Percentiles rank a stretch among this genome's conserved stretches.
phyloP scores from a whole-genome alignment of 1,284 basidiomycete species.

The Ceratobasidium sp. region DNA sequence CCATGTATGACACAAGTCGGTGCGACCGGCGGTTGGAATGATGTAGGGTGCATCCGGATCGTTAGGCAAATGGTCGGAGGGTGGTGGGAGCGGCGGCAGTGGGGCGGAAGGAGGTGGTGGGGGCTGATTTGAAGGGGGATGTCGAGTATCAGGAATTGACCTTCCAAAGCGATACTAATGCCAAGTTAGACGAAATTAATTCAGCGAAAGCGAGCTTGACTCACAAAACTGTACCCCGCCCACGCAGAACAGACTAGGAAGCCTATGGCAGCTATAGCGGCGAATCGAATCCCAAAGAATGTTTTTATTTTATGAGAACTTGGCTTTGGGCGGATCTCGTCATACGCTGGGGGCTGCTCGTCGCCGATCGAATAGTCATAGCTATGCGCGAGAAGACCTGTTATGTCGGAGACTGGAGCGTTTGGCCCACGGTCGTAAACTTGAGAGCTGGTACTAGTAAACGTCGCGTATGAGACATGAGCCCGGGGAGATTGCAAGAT shows the following conservation, averaged over 20 bases:
- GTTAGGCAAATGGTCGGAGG: neutral
- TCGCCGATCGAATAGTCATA: neutral
- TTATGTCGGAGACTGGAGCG: slow-evolving; percentile 1
- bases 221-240: neutral
- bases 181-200: neutral
- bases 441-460: neutral
- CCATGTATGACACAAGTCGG: slow-evolving; percentile 22
- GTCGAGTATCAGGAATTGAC: neutral
- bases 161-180: neutral
- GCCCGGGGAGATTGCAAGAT: slow-evolving; percentile 5
- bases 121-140: neutral
- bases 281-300: slow-evolving; percentile 3
- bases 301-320: neutral
- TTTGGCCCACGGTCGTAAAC: neutral
- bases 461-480: slow-evolving; percentile 27
- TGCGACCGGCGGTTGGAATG: neutral
- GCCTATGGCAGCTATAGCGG: neutral
- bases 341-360: slow-evolving; percentile 23
- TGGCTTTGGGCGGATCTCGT: neutral
- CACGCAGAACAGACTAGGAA: neutral
- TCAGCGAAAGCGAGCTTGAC: neutral
- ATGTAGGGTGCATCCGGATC: neutral
- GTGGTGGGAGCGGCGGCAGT: neutral
- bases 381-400: neutral
- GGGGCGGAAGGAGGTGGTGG: neutral